These are phyloP conservation scores for Cryptococcus sp. DNA, from an alignment of 1,284 basidiomycete species.

Conservation along the genomic window DNA sequence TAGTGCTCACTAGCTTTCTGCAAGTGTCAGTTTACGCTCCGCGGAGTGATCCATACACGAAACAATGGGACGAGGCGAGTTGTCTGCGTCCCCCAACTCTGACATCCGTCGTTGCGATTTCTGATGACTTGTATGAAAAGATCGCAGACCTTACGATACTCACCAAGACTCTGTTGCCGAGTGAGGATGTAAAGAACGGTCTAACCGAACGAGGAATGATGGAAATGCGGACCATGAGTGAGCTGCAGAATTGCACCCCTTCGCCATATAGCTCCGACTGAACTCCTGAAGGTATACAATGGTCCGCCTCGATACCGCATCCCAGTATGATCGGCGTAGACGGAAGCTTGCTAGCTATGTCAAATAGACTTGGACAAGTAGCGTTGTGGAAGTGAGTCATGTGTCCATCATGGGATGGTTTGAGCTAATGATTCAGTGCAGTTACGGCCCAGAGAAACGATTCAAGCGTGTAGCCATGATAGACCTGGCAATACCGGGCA, in stretches of 20 bases:
- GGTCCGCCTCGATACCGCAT: constrained; percentile 25
- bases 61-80: constrained; percentile 38
- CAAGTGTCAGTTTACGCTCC: constrained; percentile 43
- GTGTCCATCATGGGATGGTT: background rate
- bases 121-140: constrained; percentile 8
- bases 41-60: constrained; percentile 30
- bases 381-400: constrained; percentile 36
- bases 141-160: constrained; percentile 35
- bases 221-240: constrained; percentile 31
- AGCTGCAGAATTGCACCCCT: constrained; percentile 1
- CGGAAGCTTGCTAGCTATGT: constrained; percentile 42
- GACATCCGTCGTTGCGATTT: too few relatives aligned
- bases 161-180: constrained; percentile 18
- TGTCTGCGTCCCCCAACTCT: too few relatives aligned
- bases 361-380: constrained; percentile 34
- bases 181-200: constrained; percentile 1
- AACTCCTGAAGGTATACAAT: constrained; percentile 28
- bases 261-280: background rate
- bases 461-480: constrained; percentile 14
- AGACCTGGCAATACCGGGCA: constrained; percentile 7
- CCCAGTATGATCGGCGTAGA: constrained; percentile 24
- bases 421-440: constrained; percentile 5
- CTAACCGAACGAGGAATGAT: constrained; percentile 22
- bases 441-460: constrained; percentile 18
- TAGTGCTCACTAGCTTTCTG: constrained; percentile 25